A percentile compares a stretch with the other conserved stretches of the same genome.
These are phyloP conservation scores for Globisporangium sylvaticum DNA, from an alignment of 352 stramenopile species.

Conservation along the genomic window DNA sequence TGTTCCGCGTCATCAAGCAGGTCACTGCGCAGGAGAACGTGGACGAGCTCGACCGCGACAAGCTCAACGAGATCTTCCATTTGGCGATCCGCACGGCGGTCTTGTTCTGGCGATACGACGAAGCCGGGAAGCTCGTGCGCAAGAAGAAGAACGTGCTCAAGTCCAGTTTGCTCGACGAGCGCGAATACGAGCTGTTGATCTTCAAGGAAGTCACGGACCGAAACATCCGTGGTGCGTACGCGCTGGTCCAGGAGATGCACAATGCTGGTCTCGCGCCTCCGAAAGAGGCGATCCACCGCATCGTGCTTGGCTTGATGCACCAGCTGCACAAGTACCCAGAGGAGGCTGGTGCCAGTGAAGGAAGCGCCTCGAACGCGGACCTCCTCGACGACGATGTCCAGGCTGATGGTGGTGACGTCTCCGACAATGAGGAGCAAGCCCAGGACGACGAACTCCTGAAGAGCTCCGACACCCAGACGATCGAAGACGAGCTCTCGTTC, in stretches of 20 bases:
- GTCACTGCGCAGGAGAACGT: slow-evolving; percentile 22
- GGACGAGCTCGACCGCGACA: slow-evolving; percentile 21
- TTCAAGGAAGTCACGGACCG: slow-evolving; percentile 49
- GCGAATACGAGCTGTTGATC: slow-evolving; percentile 70
- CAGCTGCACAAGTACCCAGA: slow-evolving; percentile 24
- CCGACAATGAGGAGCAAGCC: slow-evolving; percentile 24
- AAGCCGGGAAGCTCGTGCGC: slow-evolving; percentile 44
- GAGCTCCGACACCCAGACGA: slow-evolving; percentile 36
- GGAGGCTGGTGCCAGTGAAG: neutral
- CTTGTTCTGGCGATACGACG: slow-evolving; percentile 56
- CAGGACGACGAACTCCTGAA: slow-evolving; percentile 30
- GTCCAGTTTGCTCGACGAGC: slow-evolving; percentile 18
- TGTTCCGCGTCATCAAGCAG: slow-evolving; percentile 52
- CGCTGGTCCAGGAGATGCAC: slow-evolving; percentile 79
- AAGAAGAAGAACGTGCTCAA: slow-evolving; percentile 50
- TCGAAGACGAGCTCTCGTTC: slow-evolving; percentile 43
- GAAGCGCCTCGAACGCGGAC: neutral
- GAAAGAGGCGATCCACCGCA: slow-evolving; percentile 64
- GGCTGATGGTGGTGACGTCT: slow-evolving; percentile 4
- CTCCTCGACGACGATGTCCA: slow-evolving; percentile 17
- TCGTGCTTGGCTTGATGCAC: slow-evolving; percentile 60
- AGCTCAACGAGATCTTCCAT: slow-evolving; percentile 52
- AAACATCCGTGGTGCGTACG: slow-evolving; percentile 48
- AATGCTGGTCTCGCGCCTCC: slow-evolving; percentile 63
- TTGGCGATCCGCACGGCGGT: slow-evolving; percentile 51